A percentile compares a stretch with the other conserved stretches of the same genome.
Conservation (phyloP, 78 protist species). For the Planoprotostelium fungivorum region DNA sequence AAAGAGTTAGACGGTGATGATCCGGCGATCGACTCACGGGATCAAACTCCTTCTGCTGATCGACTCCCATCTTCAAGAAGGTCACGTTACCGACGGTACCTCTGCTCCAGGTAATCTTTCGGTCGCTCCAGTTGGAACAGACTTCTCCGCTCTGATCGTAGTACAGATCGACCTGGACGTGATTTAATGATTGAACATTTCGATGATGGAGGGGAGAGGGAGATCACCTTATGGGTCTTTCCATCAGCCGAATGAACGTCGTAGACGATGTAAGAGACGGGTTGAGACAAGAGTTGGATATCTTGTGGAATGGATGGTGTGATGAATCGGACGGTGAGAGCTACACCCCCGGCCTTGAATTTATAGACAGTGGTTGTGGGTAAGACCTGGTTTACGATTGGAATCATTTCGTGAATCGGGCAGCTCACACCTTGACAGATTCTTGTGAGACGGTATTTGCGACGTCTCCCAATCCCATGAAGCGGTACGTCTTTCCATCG, state of each 20-base stretch:
- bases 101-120: not conserved
- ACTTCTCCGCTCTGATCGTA: not conserved
- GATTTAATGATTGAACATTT: no score
- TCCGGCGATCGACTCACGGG: no score
- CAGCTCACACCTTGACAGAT: not conserved
- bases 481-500: not conserved
- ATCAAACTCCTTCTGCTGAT: not conserved
- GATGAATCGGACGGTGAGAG: not conserved
- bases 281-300: not conserved
- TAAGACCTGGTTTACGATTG: not conserved
- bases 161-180: not conserved
- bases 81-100: not conserved
- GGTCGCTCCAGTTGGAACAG: not conserved
- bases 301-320: not conserved
- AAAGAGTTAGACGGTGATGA: no score
- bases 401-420: not conserved
- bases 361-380: not conserved
- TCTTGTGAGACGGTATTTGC: not conserved
- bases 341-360: not conserved
- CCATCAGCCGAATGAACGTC: not conserved
- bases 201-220: no score
- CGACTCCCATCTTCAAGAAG: not conserved
- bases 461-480: not conserved
- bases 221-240: no score
- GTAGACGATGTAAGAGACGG: not conserved